phyloP scores from a whole-genome alignment of 2,329 filamentous ascomycete species.

The Paramyrothecium roridum region DNA sequence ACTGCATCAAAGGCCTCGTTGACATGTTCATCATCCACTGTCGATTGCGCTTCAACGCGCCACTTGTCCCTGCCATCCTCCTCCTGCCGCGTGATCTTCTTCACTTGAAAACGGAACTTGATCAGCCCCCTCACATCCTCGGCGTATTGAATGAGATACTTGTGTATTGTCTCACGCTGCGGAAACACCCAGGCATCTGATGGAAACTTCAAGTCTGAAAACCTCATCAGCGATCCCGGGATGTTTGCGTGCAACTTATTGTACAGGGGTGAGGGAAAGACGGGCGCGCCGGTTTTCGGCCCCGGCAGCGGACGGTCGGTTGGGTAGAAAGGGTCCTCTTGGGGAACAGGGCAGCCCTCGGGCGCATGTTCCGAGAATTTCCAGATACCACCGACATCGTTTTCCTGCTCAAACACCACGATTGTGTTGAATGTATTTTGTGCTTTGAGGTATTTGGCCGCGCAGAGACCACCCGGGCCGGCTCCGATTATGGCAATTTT shows the following conservation, averaged over 20 bases:
- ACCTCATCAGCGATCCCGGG: slow-evolving; percentile 76
- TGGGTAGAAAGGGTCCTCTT: slow-evolving; percentile 61
- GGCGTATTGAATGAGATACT: slow-evolving; percentile 73
- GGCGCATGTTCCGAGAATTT: slow-evolving; percentile 61
- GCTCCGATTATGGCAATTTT: slow-evolving; percentile 78
- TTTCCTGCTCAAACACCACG: slow-evolving; percentile 78
- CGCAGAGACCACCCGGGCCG: slow-evolving; percentile 74
- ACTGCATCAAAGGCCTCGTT: slow-evolving; percentile 67
- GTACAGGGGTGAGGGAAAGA: slow-evolving; percentile 84
- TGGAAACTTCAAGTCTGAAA: slow-evolving; percentile 66
- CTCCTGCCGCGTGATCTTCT: slow-evolving; percentile 43
- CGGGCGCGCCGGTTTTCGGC: slow-evolving; percentile 36
- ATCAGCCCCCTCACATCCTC: slow-evolving; percentile 65
- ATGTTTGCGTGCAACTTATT: slow-evolving; percentile 84
- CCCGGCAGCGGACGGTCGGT: slow-evolving; percentile 61
- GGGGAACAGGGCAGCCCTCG: slow-evolving; percentile 57
- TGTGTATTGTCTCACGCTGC: slow-evolving; percentile 63
- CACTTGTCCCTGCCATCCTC: slow-evolving; percentile 46
- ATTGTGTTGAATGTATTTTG: slow-evolving; percentile 66
- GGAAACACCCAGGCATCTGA: slow-evolving; percentile 70
- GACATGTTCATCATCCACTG: slow-evolving; percentile 36
- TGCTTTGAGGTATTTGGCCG: slow-evolving; percentile 76
- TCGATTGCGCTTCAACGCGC: slow-evolving; percentile 54
- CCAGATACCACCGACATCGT: slow-evolving; percentile 79
- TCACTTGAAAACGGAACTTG: slow-evolving; percentile 67